Evolutionary conservation across 768 basidiomycete genomes (phyloP).

Genomic region (Ramaria sp.): DNA sequence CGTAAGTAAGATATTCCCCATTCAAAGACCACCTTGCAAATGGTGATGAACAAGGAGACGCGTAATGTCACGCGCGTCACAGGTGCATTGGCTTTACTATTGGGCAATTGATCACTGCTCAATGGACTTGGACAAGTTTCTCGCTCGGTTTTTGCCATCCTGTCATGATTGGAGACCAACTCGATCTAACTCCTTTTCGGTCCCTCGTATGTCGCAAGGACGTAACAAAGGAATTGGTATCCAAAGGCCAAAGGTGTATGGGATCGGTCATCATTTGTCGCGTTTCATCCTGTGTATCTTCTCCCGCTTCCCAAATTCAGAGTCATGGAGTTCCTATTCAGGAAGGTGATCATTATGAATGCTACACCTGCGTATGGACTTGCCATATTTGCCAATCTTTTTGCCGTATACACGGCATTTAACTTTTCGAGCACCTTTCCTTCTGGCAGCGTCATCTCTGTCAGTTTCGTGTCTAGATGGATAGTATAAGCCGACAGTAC

Average conservation of each 20-base stretch:
- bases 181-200: too few relatives aligned
- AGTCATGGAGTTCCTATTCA: conserved; percentile 71
- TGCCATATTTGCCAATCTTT: conserved; percentile 90
- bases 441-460: conserved; percentile 70
- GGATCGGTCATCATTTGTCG: conserved; percentile 11
- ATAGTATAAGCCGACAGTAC: neutral
- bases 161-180: too few relatives aligned
- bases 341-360: neutral
- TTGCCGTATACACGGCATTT: conserved; percentile 85
- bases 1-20: too few relatives aligned
- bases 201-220: too few relatives aligned
- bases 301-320: conserved; percentile 82
- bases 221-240: too few relatives aligned
- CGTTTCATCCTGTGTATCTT: conserved; percentile 66
- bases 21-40: too few relatives aligned
- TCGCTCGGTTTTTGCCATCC: too few relatives aligned
- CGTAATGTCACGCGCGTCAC: too few relatives aligned
- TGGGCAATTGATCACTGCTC: too few relatives aligned
- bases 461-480: conserved; percentile 55
- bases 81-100: too few relatives aligned
- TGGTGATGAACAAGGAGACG: too few relatives aligned
- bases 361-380: conserved; percentile 16
- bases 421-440: conserved; percentile 71
- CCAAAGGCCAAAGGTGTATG: neutral
- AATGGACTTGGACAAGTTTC: too few relatives aligned